These are phyloP conservation scores for Cantharellus anzutake DNA, from an alignment of 768 basidiomycete genomes.

Conservation along the genomic window DNA sequence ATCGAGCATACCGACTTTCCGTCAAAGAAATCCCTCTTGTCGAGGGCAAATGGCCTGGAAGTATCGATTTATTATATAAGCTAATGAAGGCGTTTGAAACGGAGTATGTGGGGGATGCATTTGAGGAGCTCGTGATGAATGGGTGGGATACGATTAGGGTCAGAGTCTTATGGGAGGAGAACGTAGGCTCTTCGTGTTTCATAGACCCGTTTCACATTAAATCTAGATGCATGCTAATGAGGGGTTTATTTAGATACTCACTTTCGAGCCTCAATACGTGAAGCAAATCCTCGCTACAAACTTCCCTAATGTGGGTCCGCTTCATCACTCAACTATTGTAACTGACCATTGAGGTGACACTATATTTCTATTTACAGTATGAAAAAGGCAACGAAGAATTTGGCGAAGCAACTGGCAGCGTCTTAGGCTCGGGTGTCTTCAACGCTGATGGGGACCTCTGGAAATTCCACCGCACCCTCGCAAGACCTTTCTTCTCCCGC, in stretches of 20 bases:
- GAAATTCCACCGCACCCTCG: slow-evolving; percentile 58
- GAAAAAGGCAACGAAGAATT: background rate
- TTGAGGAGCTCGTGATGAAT: too few relatives aligned
- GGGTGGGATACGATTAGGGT: too few relatives aligned
- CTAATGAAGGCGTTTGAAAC: slow-evolving; percentile 12
- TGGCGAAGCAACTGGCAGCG: slow-evolving; percentile 14
- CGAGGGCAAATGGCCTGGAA: slow-evolving; percentile 20
- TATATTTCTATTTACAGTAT: slow-evolving; percentile 7
- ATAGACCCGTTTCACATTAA: too few relatives aligned
- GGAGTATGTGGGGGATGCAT: slow-evolving; percentile 10
- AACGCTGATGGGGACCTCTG: slow-evolving; percentile 32
- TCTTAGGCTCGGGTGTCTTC: slow-evolving; percentile 40
- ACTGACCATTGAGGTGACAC: background rate
- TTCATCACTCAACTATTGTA: background rate
- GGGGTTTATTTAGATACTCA: background rate
- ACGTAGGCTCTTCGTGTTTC: too few relatives aligned
- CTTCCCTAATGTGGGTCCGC: slow-evolving; percentile 40
- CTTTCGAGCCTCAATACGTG: slow-evolving; percentile 26
- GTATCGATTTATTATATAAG: slow-evolving; percentile 18
- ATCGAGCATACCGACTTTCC: too few relatives aligned
- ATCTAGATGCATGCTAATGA: too few relatives aligned
- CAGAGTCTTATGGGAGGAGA: too few relatives aligned
- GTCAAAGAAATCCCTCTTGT: slow-evolving; percentile 13
- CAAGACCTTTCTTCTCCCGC: slow-evolving; percentile 48
- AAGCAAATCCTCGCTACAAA: slow-evolving; percentile 39